phyloP scores from a whole-genome alignment of 805 yeast species.

The Yarrowia osloensis region DNA sequence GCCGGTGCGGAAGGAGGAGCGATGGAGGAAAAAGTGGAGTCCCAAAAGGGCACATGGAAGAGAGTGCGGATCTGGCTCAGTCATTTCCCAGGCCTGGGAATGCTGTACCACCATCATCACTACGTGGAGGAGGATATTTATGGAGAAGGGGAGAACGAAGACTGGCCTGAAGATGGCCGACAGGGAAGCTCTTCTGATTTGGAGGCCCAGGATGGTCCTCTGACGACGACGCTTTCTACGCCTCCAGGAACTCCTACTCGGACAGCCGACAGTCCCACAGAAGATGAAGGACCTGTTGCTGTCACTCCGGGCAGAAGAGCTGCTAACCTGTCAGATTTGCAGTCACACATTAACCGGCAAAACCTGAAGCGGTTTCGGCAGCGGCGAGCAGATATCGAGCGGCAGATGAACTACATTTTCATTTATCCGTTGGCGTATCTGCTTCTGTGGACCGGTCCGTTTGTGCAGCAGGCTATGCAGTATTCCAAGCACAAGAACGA shows the following conservation, averaged over 20 bases:
- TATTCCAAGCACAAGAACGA: conserved; percentile 45
- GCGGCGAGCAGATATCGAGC: conserved; percentile 66
- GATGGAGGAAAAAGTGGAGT: background rate
- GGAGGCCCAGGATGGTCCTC: background rate
- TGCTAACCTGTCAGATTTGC: conserved; percentile 25
- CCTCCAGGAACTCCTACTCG: background rate
- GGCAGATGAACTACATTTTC: conserved; percentile 77
- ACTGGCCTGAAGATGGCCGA: background rate
- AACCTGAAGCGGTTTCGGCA: conserved; percentile 61
- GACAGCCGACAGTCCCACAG: background rate
- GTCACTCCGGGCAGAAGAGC: conserved; percentile 29
- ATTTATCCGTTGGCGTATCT: conserved; percentile 83
- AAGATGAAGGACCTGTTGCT: conserved; percentile 7
- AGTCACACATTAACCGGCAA: conserved; percentile 53
- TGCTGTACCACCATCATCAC: conserved; percentile 9
- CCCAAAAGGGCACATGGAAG: conserved; percentile 1
- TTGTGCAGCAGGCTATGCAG: conserved; percentile 63
- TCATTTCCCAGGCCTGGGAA: conserved; percentile 16
- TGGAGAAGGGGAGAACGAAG: background rate
- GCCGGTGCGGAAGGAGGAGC: conserved; percentile 26
- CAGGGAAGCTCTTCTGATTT: background rate
- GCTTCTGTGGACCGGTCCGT: conserved; percentile 79
- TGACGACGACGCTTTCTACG: background rate
- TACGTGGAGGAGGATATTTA: background rate
- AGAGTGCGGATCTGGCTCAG: conserved; percentile 4